Evolutionary conservation across 345 rosid genomes (phyloP), one percentile per base, ranked within the genome.

Genomic region (Salix exigua): DNA sequence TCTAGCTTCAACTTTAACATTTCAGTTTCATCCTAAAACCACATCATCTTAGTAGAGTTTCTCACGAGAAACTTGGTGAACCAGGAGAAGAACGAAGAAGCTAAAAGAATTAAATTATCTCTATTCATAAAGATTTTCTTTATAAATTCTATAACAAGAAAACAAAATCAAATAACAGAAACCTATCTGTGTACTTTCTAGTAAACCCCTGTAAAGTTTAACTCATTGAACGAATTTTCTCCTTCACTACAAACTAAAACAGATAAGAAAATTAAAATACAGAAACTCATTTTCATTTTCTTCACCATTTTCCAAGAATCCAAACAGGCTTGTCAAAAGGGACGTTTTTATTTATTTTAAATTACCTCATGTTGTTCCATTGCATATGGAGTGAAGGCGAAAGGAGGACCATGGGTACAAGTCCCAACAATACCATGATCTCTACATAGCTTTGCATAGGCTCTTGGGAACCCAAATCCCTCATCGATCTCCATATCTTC

Each of bases 391-490:
- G 76, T 80, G 90, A 89, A 96, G 7, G 91, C 80, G 77, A 88
- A 88, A 62, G 98, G 99, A 82, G 98, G 99, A 46, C 96, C 97
- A 11, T 75, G 76, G 75, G 40, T 76, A 75, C 80, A 91, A 7
- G 85, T 82, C 5, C 79, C 76, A 51, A 37, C 84, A 31, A 38
- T 73, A 11, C 80, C 74, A 1, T 82, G 79, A 74, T 87, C 92
- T 63, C 89, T 82, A 81, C 94, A 92, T 70, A 92, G 84, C 82
- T 83, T 91, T 0, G 92, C 92, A 60, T 87, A 93, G 44, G 97
- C 96, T 83, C 80, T 83, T 7, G 99, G 98, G 83, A 85, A 93
- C 6, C 98, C 98, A 4, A 89, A 86, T 69, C 90, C 84, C 73
- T 88, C 89, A 6, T 91, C 94, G 30, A 92, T 84, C 10, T 33